Evolutionary conservation across 2,329 filamentous ascomycete species (phyloP).

Genomic region (Neofusicoccum laricinum): DNA sequence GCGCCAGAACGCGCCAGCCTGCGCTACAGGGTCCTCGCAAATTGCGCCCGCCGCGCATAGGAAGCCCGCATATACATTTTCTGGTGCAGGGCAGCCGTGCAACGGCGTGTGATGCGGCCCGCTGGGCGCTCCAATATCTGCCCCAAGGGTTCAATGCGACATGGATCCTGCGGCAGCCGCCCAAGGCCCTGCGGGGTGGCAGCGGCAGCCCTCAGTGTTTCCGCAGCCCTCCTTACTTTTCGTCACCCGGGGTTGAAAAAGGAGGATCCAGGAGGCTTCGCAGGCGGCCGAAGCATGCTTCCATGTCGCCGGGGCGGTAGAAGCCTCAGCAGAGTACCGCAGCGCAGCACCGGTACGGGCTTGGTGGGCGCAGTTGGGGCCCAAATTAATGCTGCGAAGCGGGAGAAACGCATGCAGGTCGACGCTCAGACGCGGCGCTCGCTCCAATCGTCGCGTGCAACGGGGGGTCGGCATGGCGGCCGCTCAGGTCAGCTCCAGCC

Average conservation of each 20-base stretch:
- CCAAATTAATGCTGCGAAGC: constrained; percentile 1
- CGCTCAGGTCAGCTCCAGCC: background rate
- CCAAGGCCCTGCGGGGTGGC: background rate
- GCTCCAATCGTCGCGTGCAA: background rate
- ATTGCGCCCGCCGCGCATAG: constrained; percentile 1
- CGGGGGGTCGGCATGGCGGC: background rate
- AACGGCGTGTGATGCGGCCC: background rate
- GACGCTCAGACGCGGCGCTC: background rate
- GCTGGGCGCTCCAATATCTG: background rate
- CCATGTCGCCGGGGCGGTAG: background rate
- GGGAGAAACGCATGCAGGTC: background rate
- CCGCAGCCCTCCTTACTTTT: background rate
- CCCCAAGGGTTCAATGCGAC: background rate
- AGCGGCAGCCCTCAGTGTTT: background rate
- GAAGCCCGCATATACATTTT: background rate
- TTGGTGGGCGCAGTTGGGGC: background rate
- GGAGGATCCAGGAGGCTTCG: background rate
- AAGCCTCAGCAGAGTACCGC: background rate
- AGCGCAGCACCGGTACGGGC: background rate
- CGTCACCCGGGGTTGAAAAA: background rate
- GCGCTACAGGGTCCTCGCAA: background rate
- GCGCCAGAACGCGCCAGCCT: background rate
- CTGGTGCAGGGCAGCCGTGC: background rate
- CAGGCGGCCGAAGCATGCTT: background rate
- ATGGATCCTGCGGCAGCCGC: background rate